phyloP scores from a whole-genome alignment of 768 basidiomycete genomes.

The Mycena metata region DNA sequence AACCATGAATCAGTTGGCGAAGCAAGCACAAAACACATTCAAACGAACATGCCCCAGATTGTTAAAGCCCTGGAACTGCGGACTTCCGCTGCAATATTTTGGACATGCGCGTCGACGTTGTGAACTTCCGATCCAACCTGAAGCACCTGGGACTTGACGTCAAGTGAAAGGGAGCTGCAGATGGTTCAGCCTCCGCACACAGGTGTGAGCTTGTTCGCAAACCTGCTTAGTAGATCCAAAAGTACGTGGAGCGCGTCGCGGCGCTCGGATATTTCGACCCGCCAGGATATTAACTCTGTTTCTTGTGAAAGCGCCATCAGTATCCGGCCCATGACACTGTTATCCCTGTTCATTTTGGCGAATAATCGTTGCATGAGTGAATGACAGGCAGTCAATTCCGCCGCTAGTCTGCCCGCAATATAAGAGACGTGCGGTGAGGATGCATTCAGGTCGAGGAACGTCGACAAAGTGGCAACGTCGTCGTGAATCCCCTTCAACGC shows the following conservation, averaged over 20 bases:
- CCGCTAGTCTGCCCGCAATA: constrained; percentile 2
- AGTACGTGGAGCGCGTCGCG: constrained; percentile 5
- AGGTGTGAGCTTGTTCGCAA: neutral
- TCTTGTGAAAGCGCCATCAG: constrained; percentile 1
- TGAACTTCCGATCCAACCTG: neutral
- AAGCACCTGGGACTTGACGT: constrained; percentile 2
- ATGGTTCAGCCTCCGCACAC: neutral
- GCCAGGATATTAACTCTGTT: constrained; percentile 9
- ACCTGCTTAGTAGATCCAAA: neutral
- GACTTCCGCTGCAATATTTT: neutral
- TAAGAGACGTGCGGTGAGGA: neutral
- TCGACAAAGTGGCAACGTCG: constrained; percentile 6
- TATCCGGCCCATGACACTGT: neutral
- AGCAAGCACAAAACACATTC: neutral
- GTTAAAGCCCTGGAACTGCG: neutral
- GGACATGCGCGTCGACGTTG: neutral
- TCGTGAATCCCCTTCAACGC: neutral
- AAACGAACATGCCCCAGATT: neutral
- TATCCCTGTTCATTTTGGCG: neutral
- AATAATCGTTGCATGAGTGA: neutral
- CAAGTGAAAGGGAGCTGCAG: neutral
- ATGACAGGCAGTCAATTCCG: constrained; percentile 1
- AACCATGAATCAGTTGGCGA: neutral
- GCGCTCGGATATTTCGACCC: constrained; percentile 5
- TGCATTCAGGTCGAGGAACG: neutral